phyloP scores from a whole-genome alignment of 2,329 filamentous ascomycete genomes.

The Fusarium sp. region DNA sequence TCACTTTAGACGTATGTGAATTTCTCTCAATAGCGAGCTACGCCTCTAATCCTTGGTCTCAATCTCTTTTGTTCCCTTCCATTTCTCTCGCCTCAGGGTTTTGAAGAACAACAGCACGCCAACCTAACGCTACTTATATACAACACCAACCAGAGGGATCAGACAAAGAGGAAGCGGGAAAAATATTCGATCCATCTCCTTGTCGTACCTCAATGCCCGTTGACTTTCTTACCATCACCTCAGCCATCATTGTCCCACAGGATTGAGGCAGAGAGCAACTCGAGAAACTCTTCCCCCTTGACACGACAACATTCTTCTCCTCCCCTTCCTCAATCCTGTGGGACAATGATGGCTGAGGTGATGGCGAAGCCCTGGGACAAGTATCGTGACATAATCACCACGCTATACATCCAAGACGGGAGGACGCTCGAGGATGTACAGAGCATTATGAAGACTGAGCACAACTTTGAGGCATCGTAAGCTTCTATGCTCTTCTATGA shows the following conservation, averaged over 20 bases:
- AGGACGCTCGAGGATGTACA: constrained; percentile 56
- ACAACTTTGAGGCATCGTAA: constrained; percentile 58
- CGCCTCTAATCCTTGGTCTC: neutral
- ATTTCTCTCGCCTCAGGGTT: neutral
- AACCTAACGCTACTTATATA: neutral
- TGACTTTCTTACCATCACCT: constrained; percentile 17
- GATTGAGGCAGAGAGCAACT: constrained; percentile 14
- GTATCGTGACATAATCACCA: constrained; percentile 50
- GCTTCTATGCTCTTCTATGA: constrained; percentile 28
- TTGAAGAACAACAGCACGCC: constrained; percentile 26
- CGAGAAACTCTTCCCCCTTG: neutral
- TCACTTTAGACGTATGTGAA: neutral
- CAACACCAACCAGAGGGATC: neutral
- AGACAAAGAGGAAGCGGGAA: neutral
- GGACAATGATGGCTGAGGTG: too few species aligned
- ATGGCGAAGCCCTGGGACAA: constrained; percentile 59
- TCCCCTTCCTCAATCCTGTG: neutral
- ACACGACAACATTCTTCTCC: neutral
- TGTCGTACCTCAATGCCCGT: constrained; percentile 21
- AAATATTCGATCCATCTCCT: neutral
- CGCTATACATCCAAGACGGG: constrained; percentile 55
- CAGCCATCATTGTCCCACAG: constrained; percentile 30
- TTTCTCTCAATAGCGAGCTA: neutral
- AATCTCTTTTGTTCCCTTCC: neutral
- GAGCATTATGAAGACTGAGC: constrained; percentile 52